Percentiles rank a stretch among this genome's conserved stretches.
phyloP scores from a whole-genome alignment of 768 basidiomycete species.

The Mrakia hoshinonis region DNA sequence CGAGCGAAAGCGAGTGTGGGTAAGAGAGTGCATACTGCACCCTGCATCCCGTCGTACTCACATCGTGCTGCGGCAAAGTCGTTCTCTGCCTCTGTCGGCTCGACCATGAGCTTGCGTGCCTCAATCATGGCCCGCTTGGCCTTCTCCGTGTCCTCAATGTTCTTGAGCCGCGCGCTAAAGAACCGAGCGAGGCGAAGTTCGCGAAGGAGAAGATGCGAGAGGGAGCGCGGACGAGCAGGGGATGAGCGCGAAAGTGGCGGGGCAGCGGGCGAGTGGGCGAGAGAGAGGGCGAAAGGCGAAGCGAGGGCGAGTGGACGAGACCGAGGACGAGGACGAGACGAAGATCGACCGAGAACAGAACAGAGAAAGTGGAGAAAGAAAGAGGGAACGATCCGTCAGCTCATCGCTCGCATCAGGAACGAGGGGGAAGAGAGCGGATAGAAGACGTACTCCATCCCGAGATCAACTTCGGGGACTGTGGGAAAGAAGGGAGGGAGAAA shows the following conservation, averaged over 20 bases:
- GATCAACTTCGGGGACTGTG: conserved; percentile 78
- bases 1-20: no score
- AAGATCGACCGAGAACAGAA: background rate
- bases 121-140: conserved; percentile 81
- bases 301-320: background rate
- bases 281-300: background rate
- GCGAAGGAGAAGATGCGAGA: background rate
- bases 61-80: conserved; percentile 82
- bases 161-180: conserved; percentile 72
- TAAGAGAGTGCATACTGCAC: no score
- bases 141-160: conserved; percentile 95
- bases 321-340: background rate
- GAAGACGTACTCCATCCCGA: conserved; percentile 87
- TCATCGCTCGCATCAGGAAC: no score
- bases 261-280: background rate
- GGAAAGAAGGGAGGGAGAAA: background rate
- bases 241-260: background rate
- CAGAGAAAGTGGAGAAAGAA: background rate
- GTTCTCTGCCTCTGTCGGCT: conserved; percentile 60
- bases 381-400: no score
- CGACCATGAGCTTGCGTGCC: conserved; percentile 42
- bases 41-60: no score
- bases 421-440: background rate
- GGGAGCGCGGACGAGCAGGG: no score
- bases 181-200: background rate